Base-by-base conservation (phyloP, 2,329 filamentous ascomycete genomes). In the Trichoderma cornu-damae region DNA sequence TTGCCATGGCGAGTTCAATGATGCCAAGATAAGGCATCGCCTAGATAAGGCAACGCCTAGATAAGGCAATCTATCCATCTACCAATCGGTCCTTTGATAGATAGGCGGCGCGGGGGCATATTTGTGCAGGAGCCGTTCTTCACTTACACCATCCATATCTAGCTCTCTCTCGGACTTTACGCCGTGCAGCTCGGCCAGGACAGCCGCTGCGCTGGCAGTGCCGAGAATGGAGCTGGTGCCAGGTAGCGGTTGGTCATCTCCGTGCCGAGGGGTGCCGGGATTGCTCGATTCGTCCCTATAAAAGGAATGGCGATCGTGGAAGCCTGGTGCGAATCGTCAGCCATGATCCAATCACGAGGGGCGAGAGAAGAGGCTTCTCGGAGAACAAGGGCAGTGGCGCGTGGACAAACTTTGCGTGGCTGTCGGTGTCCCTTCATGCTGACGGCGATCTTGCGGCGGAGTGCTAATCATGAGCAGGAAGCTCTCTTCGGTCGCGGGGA, bases 401-500 rank as follows among this genome's bases (percentile, higher is more conserved):
- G 30, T 32, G 47, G 57, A 68, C 67, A 61, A 61, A 73, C 71
- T 66, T 61, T 69, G 69, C 53, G 68, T 58, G 58, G 66, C 63
- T 22, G 70, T 64, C 44, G 68, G 63, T 43, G 71, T 67, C 58
- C 64, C 67, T 48, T 71, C 67, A 52, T 65, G 62, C 61, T 81
- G 82, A 43, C 81, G 82, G 67, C 82, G 83, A 71, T 90, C 86
- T 61, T 87, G 86, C 9, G 89, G 92, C 62, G 90, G 88, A 64
- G 90, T 91, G 73, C 86, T 95, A 73, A 97, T 90, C 94, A 97
- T 97, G 72, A 96, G 80, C 69, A 89, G 79, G 75, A 99, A 96
- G 85, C 91, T 96, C 76, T 97, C 93, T 74, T 96, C 93, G 66
- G 93, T 99, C 48, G 94, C 94, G 64, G 94, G 93, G 66, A 97